Evolutionary conservation across 2,329 filamentous ascomycete species (phyloP), one percentile per base, ranked within the genome.

Genomic region (Ophioceras dolichostomum): DNA sequence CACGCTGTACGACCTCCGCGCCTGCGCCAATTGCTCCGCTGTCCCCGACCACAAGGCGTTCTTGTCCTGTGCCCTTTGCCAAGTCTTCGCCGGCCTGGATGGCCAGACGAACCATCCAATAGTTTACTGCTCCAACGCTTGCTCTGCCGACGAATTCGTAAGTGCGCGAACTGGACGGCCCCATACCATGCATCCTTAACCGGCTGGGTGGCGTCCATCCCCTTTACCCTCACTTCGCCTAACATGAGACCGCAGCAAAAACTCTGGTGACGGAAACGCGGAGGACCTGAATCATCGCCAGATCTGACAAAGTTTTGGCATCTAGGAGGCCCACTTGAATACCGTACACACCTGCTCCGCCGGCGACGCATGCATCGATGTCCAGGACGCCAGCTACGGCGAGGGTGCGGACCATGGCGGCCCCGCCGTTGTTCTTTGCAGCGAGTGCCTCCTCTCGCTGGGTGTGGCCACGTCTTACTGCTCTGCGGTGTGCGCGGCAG

Each of bases 381-480:
- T 43, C n/a, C 41, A 43, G n/a, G 42, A 49, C 31, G 34, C 43
- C 7, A 47, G 47, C 42, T 41, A 44, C 18, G 35, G 41, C 38
- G 39, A 41, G 20, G 40, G 36, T 28, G 36, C 39, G 12, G 36
- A 38, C 8, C 38, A 12, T 26, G 7, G 8, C 22, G 7, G 7
- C 8, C 8, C 22, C 8, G 7, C 22, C 8, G 22, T 32, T 10
- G 20, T 38, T 33, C 51, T 58, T 43, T 59, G 56, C 47, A 48
- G 41, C 17, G 55, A 58, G 37, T 59, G 56, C 44, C 46, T 54
- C 7, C 37, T 43, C 16, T 37, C 45, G 13, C 48, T 53, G 21
- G 50, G 50, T 38, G 42, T 47, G 9, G 40, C 46, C 5, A 48
- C 51, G 4, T 34, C 51, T 9, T 58, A 53, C 49, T 59, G 56